Percentiles rank a stretch among this genome's conserved stretches.
These are phyloP conservation scores for Lanzia echinophila DNA, from an alignment of 2,329 filamentous ascomycete genomes.

Conservation along the genomic window DNA sequence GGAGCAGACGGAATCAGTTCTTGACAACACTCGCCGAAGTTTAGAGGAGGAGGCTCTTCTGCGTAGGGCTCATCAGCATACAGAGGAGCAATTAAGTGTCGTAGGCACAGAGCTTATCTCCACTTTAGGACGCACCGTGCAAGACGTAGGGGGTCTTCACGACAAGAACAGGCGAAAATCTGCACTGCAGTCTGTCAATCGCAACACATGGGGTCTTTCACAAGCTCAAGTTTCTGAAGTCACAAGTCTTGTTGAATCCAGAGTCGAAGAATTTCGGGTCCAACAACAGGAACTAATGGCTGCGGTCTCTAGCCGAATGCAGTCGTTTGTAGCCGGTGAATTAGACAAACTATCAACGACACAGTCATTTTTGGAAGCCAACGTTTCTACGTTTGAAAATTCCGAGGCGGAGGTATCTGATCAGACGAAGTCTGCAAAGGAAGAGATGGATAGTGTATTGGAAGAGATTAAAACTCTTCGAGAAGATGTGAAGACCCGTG, in stretches of 20 bases:
- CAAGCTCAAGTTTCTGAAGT: slow-evolving; percentile 70
- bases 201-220: slow-evolving; percentile 69
- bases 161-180: slow-evolving; percentile 83
- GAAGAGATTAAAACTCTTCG: slow-evolving; percentile 88
- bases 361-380: slow-evolving; percentile 62
- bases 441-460: slow-evolving; percentile 84
- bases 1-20: slow-evolving; percentile 79
- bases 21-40: slow-evolving; percentile 67
- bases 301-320: slow-evolving; percentile 64
- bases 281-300: slow-evolving; percentile 68
- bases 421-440: slow-evolving; percentile 62
- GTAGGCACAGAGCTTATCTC: slow-evolving; percentile 72
- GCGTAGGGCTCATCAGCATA: slow-evolving; percentile 77
- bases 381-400: slow-evolving; percentile 59
- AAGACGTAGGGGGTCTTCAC: slow-evolving; percentile 73
- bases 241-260: slow-evolving; percentile 68
- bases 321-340: slow-evolving; percentile 69
- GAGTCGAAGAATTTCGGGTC: slow-evolving; percentile 63
- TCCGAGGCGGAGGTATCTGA: slow-evolving; percentile 63
- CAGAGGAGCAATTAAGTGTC: slow-evolving; percentile 67
- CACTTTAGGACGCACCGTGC: slow-evolving; percentile 70
- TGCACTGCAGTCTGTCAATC: slow-evolving; percentile 74
- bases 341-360: slow-evolving; percentile 63
- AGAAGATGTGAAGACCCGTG: slow-evolving; percentile 78
- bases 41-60: slow-evolving; percentile 74